Evolutionary conservation across 2,329 filamentous ascomycete genomes (phyloP), one percentile per base, ranked within the genome.

Genomic region (Geosmithia flava): DNA sequence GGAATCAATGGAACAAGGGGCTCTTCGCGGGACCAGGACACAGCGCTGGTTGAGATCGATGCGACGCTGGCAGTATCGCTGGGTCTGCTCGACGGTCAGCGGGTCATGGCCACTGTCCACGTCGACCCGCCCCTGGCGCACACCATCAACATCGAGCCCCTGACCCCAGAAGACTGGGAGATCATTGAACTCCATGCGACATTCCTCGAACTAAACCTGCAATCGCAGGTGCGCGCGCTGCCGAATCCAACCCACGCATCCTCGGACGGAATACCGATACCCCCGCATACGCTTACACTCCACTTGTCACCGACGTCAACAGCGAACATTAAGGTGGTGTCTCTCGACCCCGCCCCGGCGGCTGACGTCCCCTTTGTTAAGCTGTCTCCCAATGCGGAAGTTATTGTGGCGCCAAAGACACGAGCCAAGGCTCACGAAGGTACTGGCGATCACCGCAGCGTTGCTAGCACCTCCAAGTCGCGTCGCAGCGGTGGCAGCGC

Each of bases 161-260:
- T 97, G 58, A 97, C 93, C 0, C 81, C 91, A 1, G 88, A 94
- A 50, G 93, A 98, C 62, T 98, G 93, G 93, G 93, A 98, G 67
- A 95, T 97, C 58, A 97, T 98, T 57, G 93, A 98, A 65, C 72
- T 98, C 2, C 93, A 98, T 69, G 93, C 93, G 5, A 93, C 85
- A 16, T 98, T 97, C 60, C 73, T 98, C 46, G 93, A 98, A 61
- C 74, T 96, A 54, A 97, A 98, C 63, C 81, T 98, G 47, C 73
- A 95, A 30, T 86, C 84, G 43, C 93, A 98, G 68, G 90, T 98
- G 56, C 84, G 93, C 57, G 91, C 91, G 17, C 72, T 98, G 20
- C 91, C 91, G 20, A 97, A 96, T 63, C 91, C 91, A 17, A 70
- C 75, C 20, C 86, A 80, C 61, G 71, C 68, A 42, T 68, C 72